phyloP scores from a whole-genome alignment of 1,284 basidiomycete species.

The Boletellus deceptivus region DNA sequence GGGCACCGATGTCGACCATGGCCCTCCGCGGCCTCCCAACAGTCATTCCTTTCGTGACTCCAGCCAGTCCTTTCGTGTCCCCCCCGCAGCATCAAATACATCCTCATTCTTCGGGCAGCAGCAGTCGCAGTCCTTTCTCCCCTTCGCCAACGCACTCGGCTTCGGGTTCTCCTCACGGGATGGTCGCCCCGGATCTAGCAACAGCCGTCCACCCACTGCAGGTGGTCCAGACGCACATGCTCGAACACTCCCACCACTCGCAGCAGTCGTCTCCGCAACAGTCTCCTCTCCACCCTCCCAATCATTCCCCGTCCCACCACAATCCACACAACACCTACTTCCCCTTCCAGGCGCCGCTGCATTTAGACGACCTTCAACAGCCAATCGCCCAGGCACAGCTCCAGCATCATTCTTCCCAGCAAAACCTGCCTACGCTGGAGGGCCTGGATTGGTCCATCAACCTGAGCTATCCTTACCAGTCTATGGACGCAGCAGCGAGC shows the following conservation, averaged over 20 bases:
- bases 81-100: slow-evolving; percentile 39
- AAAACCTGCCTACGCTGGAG: slow-evolving; percentile 45
- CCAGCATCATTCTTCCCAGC: slow-evolving; percentile 53
- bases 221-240: slow-evolving; percentile 35
- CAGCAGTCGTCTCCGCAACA: slow-evolving; percentile 68
- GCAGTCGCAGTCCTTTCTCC: slow-evolving; percentile 66
- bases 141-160: slow-evolving; percentile 51
- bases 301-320: slow-evolving; percentile 32
- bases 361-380: slow-evolving; percentile 45
- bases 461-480: slow-evolving; percentile 42
- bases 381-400: slow-evolving; percentile 61
- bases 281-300: slow-evolving; percentile 45
- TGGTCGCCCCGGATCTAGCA: slow-evolving; percentile 46
- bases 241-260: slow-evolving; percentile 67
- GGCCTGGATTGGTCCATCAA: slow-evolving; percentile 50
- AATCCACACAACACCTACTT: slow-evolving; percentile 46
- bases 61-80: slow-evolving; percentile 67
- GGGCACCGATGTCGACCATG: slow-evolving; percentile 39
- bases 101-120: slow-evolving; percentile 40
- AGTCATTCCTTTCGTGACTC: slow-evolving; percentile 69
- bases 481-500: slow-evolving; percentile 37
- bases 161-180: slow-evolving; percentile 47
- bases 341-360: slow-evolving; percentile 40
- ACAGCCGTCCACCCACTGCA: slow-evolving; percentile 47
- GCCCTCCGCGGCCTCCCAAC: slow-evolving; percentile 35